Evolutionary conservation across 192 early-diverging fungal genomes (phyloP).

Genomic region (Pilaira anomala): DNA sequence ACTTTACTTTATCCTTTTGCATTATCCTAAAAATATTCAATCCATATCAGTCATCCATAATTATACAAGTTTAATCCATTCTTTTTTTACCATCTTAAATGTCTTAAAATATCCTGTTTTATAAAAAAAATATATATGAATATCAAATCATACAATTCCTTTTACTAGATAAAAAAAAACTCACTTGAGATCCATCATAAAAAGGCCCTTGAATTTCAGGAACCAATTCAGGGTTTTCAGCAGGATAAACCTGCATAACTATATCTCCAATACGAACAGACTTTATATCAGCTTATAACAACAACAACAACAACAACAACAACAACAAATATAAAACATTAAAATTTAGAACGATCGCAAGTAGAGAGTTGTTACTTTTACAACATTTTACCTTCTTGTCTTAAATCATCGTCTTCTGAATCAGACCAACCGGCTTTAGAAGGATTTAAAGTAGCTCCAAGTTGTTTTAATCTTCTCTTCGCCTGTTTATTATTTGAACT

Average conservation of each 20-base stretch:
- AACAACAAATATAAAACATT: not conserved
- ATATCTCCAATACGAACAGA: constrained; percentile 59
- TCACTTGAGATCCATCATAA: constrained; percentile 55
- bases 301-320: not conserved
- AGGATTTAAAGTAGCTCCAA: constrained; percentile 28
- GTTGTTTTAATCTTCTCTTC: constrained; percentile 30
- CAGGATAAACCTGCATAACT: constrained; percentile 41
- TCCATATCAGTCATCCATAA: not conserved
- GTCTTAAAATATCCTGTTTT: constrained; percentile 34
- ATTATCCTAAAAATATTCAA: constrained; percentile 60
- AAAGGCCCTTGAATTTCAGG: constrained; percentile 48
- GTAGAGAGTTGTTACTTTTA: not conserved
- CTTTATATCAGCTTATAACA: constrained; percentile 40
- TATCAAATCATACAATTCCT: not conserved
- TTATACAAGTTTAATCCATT: not conserved
- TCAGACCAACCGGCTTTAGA: constrained; percentile 31
- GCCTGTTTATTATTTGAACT: constrained; percentile 21
- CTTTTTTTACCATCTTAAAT: constrained; percentile 36
- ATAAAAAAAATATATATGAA: too few species aligned
- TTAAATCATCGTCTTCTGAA: constrained; percentile 32
- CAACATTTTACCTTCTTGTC: constrained; percentile 27
- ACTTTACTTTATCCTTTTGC: constrained; percentile 64
- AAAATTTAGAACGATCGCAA: not conserved
- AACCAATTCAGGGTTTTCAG: constrained; percentile 50
- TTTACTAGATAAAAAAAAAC: not conserved